Conservation (phyloP, 306 rosid genomes). For the Trifolium fragiferum region DNA sequence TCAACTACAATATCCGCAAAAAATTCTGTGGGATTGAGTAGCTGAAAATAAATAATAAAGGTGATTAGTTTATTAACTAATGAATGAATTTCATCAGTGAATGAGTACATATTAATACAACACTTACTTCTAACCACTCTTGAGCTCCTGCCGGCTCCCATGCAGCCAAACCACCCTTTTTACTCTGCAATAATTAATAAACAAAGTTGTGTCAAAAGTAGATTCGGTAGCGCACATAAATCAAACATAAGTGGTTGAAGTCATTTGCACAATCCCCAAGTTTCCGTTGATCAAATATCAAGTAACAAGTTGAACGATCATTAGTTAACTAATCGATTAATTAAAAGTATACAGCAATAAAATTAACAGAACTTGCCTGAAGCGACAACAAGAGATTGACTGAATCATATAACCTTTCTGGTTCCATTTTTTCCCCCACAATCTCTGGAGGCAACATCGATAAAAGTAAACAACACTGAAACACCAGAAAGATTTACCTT, state of each 20-base stretch:
- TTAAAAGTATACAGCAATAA: neutral
- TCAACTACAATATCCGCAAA: constrained; percentile 51
- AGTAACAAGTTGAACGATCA: neutral
- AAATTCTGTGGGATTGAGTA: constrained; percentile 55
- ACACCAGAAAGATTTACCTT: neutral
- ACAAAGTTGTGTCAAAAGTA: neutral
- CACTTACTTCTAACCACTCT: constrained; percentile 74
- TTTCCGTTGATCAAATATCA: constrained; percentile 7
- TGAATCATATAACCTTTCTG: constrained; percentile 60
- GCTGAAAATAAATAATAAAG: constrained; percentile 19
- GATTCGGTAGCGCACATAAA: neutral
- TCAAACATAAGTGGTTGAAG: neutral
- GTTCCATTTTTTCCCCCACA: constrained; percentile 76
- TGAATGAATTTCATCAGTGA: neutral
- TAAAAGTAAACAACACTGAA: constrained; percentile 69
- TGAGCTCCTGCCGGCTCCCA: constrained; percentile 75
- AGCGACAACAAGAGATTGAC: constrained; percentile 67
- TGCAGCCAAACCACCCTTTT: constrained; percentile 76
- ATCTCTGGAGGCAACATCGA: constrained; percentile 62
- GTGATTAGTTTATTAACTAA: neutral
- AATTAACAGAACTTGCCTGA: constrained; percentile 52
- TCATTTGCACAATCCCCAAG: neutral
- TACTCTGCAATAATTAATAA: constrained; percentile 54
- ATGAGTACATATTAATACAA: neutral
- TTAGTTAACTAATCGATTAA: neutral